phyloP scores from a whole-genome alignment of 148 eudicot genomes.

The Chenopodium suecicum region DNA sequence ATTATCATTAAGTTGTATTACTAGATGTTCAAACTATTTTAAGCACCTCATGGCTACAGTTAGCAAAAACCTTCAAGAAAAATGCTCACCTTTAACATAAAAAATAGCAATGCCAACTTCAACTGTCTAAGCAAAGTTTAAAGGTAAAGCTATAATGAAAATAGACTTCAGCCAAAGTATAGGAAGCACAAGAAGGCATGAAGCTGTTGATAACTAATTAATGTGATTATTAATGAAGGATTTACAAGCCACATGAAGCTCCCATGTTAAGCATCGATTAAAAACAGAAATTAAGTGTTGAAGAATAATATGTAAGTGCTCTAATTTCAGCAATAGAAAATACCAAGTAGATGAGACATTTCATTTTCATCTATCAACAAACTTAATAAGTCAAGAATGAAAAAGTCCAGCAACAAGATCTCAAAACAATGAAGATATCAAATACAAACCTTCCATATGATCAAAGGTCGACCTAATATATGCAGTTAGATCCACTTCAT shows the following conservation, averaged over 20 bases:
- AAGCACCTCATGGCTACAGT: background rate
- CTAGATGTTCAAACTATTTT: background rate
- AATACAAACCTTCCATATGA: slow-evolving; percentile 54
- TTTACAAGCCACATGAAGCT: background rate
- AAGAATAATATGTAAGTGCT: background rate
- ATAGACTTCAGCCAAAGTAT: background rate
- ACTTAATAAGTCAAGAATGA: background rate
- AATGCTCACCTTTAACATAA: background rate
- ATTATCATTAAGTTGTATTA: background rate
- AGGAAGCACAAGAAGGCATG: background rate
- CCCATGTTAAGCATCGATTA: background rate
- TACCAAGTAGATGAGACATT: background rate
- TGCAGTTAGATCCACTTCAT: slow-evolving; percentile 47
- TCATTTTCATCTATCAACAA: background rate
- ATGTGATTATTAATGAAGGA: background rate
- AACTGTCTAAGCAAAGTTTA: background rate
- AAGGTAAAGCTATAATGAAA: background rate
- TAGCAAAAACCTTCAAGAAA: background rate
- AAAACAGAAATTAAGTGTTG: background rate
- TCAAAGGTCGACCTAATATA: slow-evolving; percentile 52
- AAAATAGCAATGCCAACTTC: background rate
- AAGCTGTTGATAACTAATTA: background rate
- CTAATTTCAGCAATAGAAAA: background rate
- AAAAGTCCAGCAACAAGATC: background rate
- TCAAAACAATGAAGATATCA: background rate